Percentiles rank a stretch among this genome's conserved stretches.
phyloP scores from a whole-genome alignment of 2,329 filamentous ascomycete genomes.

The Drechslerella dactyloides region DNA sequence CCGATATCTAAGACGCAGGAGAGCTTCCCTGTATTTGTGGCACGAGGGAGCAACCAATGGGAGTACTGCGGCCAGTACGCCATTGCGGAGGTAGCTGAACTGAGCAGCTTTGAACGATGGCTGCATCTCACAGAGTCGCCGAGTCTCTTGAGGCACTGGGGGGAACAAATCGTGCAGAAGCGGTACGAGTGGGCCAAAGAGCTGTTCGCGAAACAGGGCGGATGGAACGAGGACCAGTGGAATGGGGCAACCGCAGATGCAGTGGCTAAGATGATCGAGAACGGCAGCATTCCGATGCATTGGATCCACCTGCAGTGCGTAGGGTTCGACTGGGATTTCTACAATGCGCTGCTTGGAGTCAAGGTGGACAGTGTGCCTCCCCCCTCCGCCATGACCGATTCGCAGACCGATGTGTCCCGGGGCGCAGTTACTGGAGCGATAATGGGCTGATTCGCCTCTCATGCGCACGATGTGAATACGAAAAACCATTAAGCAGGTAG shows the following conservation, averaged over 20 bases:
- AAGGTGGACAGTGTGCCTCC: slow-evolving; percentile 17
- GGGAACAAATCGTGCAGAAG: slow-evolving; percentile 23
- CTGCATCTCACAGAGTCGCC: slow-evolving; percentile 22
- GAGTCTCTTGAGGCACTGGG: slow-evolving; percentile 34
- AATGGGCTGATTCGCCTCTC: too few relatives aligned
- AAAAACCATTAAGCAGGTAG: too few relatives aligned
- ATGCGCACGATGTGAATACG: too few relatives aligned
- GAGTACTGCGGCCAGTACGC: slow-evolving; percentile 46
- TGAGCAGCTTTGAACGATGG: slow-evolving; percentile 22
- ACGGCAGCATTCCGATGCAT: slow-evolving; percentile 26
- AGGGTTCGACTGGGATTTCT: slow-evolving; percentile 23
- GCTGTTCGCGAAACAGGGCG: slow-evolving; percentile 19
- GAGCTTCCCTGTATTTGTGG: slow-evolving; percentile 34
- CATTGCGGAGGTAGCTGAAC: slow-evolving; percentile 18
- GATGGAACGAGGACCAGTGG: slow-evolving; percentile 32
- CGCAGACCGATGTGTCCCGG: too few relatives aligned
- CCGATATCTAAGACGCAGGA: slow-evolving; percentile 21
- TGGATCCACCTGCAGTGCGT: slow-evolving; percentile 46
- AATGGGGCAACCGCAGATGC: slow-evolving; percentile 4
- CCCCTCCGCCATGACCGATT: too few relatives aligned
- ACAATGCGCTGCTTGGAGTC: slow-evolving; percentile 20
- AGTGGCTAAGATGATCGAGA: slow-evolving; percentile 11
- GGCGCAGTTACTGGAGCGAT: too few relatives aligned
- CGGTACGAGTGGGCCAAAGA: slow-evolving; percentile 32
- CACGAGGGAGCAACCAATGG: slow-evolving; percentile 25